These are phyloP conservation scores for Aspergillus incahuasiensis DNA, from an alignment of 495 filamentous ascomycete genomes.

Conservation along the genomic window DNA sequence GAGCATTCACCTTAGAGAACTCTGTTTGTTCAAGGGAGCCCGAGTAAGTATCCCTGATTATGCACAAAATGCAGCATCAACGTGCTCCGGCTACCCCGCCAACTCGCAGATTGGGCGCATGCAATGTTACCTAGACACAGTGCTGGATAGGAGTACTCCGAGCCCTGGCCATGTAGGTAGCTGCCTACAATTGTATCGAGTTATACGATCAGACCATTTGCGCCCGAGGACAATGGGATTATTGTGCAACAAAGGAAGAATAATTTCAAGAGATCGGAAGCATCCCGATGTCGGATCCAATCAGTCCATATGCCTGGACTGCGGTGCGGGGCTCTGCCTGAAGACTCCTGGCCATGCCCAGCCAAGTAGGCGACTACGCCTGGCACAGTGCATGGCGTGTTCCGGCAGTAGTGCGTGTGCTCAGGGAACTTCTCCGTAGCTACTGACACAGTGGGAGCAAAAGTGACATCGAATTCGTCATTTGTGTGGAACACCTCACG, in stretches of 20 bases:
- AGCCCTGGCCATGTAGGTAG: no score
- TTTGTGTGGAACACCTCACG: slow-evolving; percentile 9
- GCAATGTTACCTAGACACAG: not conserved
- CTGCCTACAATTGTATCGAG: no score
- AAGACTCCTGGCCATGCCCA: not conserved
- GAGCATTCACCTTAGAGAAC: no score
- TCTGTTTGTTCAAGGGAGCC: no score
- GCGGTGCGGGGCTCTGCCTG: slow-evolving; percentile 10
- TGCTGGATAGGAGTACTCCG: no score
- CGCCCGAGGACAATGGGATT: not conserved
- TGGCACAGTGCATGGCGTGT: not conserved
- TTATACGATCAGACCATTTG: not conserved
- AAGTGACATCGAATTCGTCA: no score
- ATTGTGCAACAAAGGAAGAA: not conserved
- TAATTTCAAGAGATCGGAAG: not conserved
- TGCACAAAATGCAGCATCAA: not conserved
- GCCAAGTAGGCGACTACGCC: not conserved
- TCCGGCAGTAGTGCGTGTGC: no score
- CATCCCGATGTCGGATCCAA: slow-evolving; percentile 11
- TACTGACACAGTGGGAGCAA: no score
- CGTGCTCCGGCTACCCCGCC: not conserved
- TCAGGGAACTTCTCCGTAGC: no score
- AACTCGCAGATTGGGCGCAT: not conserved
- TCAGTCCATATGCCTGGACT: slow-evolving; percentile 16
- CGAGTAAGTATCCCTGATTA: no score